phyloP scores from a whole-genome alignment of 2,329 filamentous ascomycete genomes.

The Pyrenophora teres region DNA sequence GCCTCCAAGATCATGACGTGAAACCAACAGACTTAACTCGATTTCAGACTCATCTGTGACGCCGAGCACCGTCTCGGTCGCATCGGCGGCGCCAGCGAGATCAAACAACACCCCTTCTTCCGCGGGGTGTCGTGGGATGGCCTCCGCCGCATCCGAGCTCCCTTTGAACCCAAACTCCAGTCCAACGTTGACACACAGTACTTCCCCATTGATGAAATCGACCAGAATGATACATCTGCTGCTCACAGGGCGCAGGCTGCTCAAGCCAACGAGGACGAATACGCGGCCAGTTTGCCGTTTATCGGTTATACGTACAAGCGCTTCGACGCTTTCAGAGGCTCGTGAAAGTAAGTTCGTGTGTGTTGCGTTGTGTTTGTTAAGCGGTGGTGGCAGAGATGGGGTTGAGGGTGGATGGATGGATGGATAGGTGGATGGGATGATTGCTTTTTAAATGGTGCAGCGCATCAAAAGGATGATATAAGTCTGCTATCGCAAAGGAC shows the following conservation, averaged over 20 bases:
- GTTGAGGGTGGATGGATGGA: background rate
- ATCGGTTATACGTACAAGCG: slow-evolving; percentile 98
- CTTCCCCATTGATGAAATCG: slow-evolving; percentile 98
- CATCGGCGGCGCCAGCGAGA: slow-evolving; percentile 80
- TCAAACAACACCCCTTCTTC: slow-evolving; percentile 96
- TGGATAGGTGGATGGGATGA: background rate
- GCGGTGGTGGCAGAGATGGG: too few species aligned
- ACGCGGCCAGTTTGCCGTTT: slow-evolving; percentile 93
- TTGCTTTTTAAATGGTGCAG: too few species aligned
- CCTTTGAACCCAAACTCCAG: slow-evolving; percentile 91
- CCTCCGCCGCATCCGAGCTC: slow-evolving; percentile 87
- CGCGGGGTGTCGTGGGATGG: slow-evolving; percentile 94
- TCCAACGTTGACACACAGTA: slow-evolving; percentile 97
- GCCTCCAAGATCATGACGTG: slow-evolving; percentile 29
- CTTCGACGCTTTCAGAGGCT: slow-evolving; percentile 70
- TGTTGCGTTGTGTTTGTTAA: too few species aligned
- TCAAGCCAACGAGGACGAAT: slow-evolving; percentile 71
- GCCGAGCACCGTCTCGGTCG: slow-evolving; percentile 88
- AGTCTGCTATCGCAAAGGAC: background rate
- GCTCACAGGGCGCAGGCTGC: slow-evolving; percentile 83
- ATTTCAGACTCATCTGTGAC: slow-evolving; percentile 82
- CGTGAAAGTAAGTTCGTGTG: slow-evolving; percentile 23
- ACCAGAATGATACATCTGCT: slow-evolving; percentile 91
- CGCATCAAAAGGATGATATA: too few species aligned
- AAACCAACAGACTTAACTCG: slow-evolving; percentile 20